A percentile compares a stretch with the other conserved stretches of the same genome.
phyloP scores from a whole-genome alignment of 208 protist genomes.

The Trypanosomatidae sp. region DNA sequence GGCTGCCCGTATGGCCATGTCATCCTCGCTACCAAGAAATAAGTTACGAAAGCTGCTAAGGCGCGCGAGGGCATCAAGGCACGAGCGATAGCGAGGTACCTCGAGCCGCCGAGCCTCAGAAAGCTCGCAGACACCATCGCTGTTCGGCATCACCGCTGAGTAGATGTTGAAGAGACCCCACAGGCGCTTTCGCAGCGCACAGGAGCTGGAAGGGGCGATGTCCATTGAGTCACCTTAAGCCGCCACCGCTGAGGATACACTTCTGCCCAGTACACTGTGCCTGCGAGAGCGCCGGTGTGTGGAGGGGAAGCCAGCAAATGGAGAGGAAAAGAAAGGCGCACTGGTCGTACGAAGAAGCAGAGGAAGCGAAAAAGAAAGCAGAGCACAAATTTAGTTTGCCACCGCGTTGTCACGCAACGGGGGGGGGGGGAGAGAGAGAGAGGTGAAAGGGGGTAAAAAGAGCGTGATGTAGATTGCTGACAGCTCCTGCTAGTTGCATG shows the following conservation, averaged over 20 bases:
- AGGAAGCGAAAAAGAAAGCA: too few relatives aligned
- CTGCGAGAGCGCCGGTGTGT: not conserved
- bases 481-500: too few relatives aligned
- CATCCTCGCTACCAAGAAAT: conserved; percentile 21
- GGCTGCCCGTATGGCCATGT: conserved; percentile 7
- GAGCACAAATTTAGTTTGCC: too few relatives aligned
- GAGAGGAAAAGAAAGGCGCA: too few relatives aligned
- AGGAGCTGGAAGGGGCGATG: conserved; percentile 21
- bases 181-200: conserved; percentile 20
- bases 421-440: too few relatives aligned
- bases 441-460: too few relatives aligned
- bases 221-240: conserved; percentile 7
- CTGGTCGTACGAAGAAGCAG: too few relatives aligned
- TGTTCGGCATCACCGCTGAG: conserved; percentile 1
- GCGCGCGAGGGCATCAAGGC: conserved; percentile 7
- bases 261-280: not conserved
- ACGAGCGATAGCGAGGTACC: conserved; percentile 5
- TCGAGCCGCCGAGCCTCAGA: not conserved
- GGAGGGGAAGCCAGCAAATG: too few relatives aligned
- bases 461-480: too few relatives aligned
- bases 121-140: not conserved
- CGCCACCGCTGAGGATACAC: not conserved
- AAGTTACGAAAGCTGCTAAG: conserved; percentile 18
- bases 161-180: conserved; percentile 16
- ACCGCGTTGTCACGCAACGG: too few relatives aligned